These are phyloP conservation scores for Alternaria consortialis DNA, from an alignment of 2,329 filamentous ascomycete genomes.

Conservation along the genomic window DNA sequence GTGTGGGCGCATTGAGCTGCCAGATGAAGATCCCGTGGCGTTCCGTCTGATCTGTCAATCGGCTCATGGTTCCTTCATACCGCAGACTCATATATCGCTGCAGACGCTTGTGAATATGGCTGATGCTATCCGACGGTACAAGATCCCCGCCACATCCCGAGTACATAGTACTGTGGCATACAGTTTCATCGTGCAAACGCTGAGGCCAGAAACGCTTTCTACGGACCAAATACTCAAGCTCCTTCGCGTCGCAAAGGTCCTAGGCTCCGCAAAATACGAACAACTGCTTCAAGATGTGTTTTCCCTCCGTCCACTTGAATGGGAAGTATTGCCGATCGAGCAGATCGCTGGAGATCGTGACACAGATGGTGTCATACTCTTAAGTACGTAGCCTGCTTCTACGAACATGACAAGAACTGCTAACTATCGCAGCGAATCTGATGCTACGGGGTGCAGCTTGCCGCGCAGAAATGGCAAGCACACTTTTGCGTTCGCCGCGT, in stretches of 20 bases:
- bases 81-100: conserved; percentile 12
- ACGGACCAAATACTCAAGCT: conserved; percentile 14
- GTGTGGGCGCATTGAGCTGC: conserved; percentile 6
- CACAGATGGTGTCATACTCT: conserved; percentile 9
- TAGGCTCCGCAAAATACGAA: conserved; percentile 7
- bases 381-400: conserved; percentile 9
- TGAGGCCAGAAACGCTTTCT: conserved; percentile 15
- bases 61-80: conserved; percentile 17
- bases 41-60: conserved; percentile 18
- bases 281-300: conserved; percentile 15
- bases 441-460: conserved; percentile 7
- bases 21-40: conserved; percentile 9
- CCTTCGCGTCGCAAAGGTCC: conserved; percentile 6
- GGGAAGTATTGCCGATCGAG: not conserved
- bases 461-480: conserved; percentile 8
- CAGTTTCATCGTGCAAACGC: conserved; percentile 9
- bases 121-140: conserved; percentile 11
- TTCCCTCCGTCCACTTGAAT: conserved; percentile 3
- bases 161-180: conserved; percentile 9
- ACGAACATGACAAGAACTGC: not conserved
- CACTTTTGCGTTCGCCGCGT: conserved; percentile 1
- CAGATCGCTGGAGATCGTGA: not conserved
- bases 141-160: conserved; percentile 3
- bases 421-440: conserved; percentile 16
- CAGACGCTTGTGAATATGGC: conserved; percentile 15